Percentiles rank a stretch among this genome's conserved stretches.
Conservation (phyloP, 441 rosid genomes). For the Macaranga tanarius region DNA sequence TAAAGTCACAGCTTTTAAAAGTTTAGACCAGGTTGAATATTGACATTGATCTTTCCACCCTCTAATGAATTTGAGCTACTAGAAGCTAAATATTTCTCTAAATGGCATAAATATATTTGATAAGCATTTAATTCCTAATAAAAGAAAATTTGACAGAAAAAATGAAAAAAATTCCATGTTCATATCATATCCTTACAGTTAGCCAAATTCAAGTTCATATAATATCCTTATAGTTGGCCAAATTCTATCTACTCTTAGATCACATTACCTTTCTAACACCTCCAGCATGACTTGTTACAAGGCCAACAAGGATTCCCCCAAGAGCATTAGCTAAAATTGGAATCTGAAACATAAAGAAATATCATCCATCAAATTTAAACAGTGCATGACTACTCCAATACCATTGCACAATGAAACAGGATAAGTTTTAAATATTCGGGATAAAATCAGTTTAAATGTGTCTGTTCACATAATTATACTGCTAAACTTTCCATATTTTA, state of each 20-base stretch:
- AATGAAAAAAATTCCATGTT: not conserved
- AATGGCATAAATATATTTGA: not conserved
- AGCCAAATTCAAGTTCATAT: not conserved
- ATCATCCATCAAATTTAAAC: not conserved
- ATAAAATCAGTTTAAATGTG: not conserved
- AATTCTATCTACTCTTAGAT: not conserved
- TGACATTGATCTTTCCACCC: not conserved
- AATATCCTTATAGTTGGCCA: not conserved
- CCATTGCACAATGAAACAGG: not conserved
- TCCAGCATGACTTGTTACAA: constrained; percentile 91
- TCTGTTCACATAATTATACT: not conserved
- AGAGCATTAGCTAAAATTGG: constrained; percentile 80
- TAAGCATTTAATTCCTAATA: not conserved
- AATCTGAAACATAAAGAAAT: constrained; percentile 46
- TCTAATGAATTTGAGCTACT: not conserved
- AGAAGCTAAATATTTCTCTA: not conserved
- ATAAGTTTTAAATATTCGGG: not conserved
- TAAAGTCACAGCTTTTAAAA: not conserved
- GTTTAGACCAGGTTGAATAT: too few species aligned
- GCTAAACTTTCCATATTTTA: not conserved
- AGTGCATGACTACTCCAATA: not conserved
- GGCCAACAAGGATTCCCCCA: constrained; percentile 97
- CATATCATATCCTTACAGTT: not conserved
- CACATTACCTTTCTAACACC: constrained; percentile 87
- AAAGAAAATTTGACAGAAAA: not conserved